Evolutionary conservation across 352 stramenopile species (phyloP).

Genomic region (Thraustochytrium sp.): DNA sequence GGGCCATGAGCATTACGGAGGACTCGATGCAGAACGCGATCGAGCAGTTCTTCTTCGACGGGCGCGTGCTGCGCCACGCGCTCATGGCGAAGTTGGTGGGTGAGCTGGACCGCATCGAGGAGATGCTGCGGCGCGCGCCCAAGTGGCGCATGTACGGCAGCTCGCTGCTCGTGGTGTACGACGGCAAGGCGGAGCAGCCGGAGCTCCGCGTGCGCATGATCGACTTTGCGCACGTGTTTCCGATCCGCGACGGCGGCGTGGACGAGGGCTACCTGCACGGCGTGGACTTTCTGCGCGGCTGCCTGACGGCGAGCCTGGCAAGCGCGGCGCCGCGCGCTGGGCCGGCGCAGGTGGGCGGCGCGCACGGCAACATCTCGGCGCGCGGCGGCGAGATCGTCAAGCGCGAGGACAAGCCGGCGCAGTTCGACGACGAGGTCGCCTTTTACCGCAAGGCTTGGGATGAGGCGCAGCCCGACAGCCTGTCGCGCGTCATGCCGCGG

Average conservation of each 20-base stretch:
- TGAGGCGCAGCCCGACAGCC: neutral
- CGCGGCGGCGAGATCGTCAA: slow-evolving; percentile 25
- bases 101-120: slow-evolving; percentile 60
- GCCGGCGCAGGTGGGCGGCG: slow-evolving; percentile 21
- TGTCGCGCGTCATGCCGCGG: neutral
- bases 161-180: slow-evolving; percentile 89
- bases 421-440: slow-evolving; percentile 34
- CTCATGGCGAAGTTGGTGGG: slow-evolving; percentile 60
- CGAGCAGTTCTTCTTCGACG: slow-evolving; percentile 64
- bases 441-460: slow-evolving; percentile 37
- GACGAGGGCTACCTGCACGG: slow-evolving; percentile 48
- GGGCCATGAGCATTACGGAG: slow-evolving; percentile 67
- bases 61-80: neutral
- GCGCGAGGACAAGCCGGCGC: slow-evolving; percentile 17
- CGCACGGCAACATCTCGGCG: slow-evolving; percentile 23
- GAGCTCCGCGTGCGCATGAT: slow-evolving; percentile 50
- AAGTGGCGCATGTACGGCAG: slow-evolving; percentile 82
- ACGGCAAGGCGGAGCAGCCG: slow-evolving; percentile 53
- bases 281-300: neutral
- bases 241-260: slow-evolving; percentile 21
- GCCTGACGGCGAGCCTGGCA: neutral
- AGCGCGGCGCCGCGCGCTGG: neutral
- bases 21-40: slow-evolving; percentile 66
- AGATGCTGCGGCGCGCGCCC: slow-evolving; percentile 71
- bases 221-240: slow-evolving; percentile 54